Percentiles rank a stretch among this genome's conserved stretches.
Conservation (phyloP, 306 rosid species). For the Prosopis cineraria region DNA sequence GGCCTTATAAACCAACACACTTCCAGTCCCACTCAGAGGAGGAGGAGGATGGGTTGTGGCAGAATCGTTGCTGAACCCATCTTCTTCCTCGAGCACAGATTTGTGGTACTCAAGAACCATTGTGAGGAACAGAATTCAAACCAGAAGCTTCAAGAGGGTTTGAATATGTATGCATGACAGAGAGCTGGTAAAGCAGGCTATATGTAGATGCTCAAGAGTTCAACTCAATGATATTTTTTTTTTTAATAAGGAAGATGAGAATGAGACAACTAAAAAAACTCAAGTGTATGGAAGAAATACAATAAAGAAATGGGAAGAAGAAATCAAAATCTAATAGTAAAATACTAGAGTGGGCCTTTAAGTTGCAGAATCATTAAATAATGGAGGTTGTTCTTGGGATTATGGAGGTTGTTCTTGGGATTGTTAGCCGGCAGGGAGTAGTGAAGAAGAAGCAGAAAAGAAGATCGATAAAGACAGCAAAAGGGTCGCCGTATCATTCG, state of each 20-base stretch:
- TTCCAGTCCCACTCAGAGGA: slow-evolving; percentile 35
- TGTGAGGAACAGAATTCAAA: slow-evolving; percentile 1
- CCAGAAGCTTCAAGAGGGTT: background rate
- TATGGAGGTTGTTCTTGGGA: too few species aligned
- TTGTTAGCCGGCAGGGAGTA: slow-evolving; percentile 71
- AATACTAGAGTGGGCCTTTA: background rate
- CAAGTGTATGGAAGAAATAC: slow-evolving; percentile 21
- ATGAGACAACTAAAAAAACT: slow-evolving; percentile 12
- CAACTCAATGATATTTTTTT: slow-evolving; percentile 28
- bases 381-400: slow-evolving; percentile 23
- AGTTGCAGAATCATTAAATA: slow-evolving; percentile 11
- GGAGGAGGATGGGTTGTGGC: slow-evolving; percentile 33
- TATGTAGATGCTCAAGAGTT: slow-evolving; percentile 51
- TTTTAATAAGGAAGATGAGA: slow-evolving; percentile 34
- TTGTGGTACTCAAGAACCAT: slow-evolving; percentile 56
- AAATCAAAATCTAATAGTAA: slow-evolving; percentile 33
- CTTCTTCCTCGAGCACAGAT: slow-evolving; percentile 36
- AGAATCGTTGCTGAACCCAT: slow-evolving; percentile 45
- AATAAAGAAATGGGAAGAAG: slow-evolving; percentile 33
- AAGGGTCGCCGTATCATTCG: slow-evolving; percentile 76
- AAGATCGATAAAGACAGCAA: slow-evolving; percentile 40
- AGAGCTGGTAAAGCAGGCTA: slow-evolving; percentile 30
- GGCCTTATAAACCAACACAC: slow-evolving; percentile 34
- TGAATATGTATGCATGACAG: slow-evolving; percentile 29
- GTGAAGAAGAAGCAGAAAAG: background rate